Conservation (phyloP, 1,284 basidiomycete species). For the Golubevia pallescens region DNA sequence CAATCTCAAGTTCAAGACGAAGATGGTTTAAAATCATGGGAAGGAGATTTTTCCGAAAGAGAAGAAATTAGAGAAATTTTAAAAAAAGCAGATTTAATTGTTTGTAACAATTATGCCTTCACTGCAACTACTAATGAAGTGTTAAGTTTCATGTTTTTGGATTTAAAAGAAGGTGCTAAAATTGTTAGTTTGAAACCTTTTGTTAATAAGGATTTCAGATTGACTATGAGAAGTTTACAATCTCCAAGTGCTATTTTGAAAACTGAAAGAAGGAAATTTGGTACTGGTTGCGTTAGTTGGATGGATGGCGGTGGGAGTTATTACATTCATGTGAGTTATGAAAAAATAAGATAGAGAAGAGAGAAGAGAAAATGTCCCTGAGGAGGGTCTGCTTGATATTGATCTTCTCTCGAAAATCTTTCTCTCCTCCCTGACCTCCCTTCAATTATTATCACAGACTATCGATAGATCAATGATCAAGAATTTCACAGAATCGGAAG, state of each 20-base stretch:
- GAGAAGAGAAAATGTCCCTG: too few species aligned
- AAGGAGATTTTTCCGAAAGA: slow-evolving; percentile 68
- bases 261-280: slow-evolving; percentile 42
- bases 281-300: slow-evolving; percentile 53
- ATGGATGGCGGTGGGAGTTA: slow-evolving; percentile 55
- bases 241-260: slow-evolving; percentile 53
- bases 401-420: too few species aligned
- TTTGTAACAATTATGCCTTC: slow-evolving; percentile 38
- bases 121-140: slow-evolving; percentile 68
- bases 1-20: too few species aligned
- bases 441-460: too few species aligned
- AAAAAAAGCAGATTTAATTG: slow-evolving; percentile 67
- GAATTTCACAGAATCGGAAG: too few species aligned
- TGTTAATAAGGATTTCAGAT: slow-evolving; percentile 67
- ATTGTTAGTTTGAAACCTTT: slow-evolving; percentile 70
- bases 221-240: slow-evolving; percentile 65
- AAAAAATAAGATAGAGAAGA: too few species aligned
- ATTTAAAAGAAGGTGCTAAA: slow-evolving; percentile 68
- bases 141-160: slow-evolving; percentile 69
- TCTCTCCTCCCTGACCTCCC: too few species aligned
- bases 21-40: slow-evolving; percentile 65
- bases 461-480: too few species aligned
- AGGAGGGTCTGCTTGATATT: too few species aligned
- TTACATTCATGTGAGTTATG: slow-evolving; percentile 37
- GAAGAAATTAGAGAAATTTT: slow-evolving; percentile 60